phyloP scores from a whole-genome alignment of 75 land plant species.

The Azolla pinnata region DNA sequence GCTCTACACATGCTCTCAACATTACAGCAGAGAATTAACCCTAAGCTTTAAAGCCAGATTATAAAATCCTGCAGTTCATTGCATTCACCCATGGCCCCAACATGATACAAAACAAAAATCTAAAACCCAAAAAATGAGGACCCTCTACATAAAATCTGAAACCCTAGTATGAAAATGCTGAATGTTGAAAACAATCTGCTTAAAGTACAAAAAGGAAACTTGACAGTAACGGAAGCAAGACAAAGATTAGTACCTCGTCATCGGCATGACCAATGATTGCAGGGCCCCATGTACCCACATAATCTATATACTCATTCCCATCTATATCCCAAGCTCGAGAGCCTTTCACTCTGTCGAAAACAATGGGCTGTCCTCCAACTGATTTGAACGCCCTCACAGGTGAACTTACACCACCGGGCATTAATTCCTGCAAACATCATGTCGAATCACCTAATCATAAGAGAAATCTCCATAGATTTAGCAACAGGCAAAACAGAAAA shows the following conservation, averaged over 20 bases:
- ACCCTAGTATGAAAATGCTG: not conserved
- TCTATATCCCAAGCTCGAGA: slow-evolving; percentile 82
- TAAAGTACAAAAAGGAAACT: not conserved
- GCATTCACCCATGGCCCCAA: no score
- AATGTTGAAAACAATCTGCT: not conserved
- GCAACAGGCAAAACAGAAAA: not conserved
- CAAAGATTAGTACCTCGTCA: slow-evolving; percentile 48
- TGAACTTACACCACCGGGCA: slow-evolving; percentile 99
- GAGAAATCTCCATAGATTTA: not conserved
- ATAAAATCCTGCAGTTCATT: no score
- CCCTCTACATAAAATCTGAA: not conserved
- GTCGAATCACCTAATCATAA: not conserved
- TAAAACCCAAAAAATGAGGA: not conserved
- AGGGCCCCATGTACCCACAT: slow-evolving; percentile 98
- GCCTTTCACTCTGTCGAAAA: slow-evolving; percentile 92
- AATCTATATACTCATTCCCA: slow-evolving; percentile 92
- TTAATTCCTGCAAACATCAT: slow-evolving; percentile 52
- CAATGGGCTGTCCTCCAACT: slow-evolving; percentile 93
- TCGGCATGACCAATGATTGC: slow-evolving; percentile 96
- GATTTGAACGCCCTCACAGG: slow-evolving; percentile 98
- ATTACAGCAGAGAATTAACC: no score
- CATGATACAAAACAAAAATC: not conserved
- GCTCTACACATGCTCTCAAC: no score
- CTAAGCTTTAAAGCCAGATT: no score
- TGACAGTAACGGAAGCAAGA: not conserved